Conservation (phyloP, 1,139 yeast genomes). For the Groenewaldozyma sp. region DNA sequence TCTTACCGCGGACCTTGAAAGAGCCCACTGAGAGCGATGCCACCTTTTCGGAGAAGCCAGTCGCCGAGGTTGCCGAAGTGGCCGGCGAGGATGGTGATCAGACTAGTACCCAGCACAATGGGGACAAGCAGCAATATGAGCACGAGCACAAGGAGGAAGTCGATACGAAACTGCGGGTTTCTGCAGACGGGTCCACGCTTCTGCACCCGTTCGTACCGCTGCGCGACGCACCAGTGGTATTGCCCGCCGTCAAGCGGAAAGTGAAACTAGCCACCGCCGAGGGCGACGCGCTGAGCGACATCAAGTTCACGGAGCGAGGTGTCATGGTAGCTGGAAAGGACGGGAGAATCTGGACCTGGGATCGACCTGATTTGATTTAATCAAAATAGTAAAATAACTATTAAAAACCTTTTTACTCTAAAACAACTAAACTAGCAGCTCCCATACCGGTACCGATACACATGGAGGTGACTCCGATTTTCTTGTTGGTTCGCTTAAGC, state of each 20-base stretch:
- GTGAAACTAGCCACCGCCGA: conserved; percentile 20
- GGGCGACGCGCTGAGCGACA: conserved; percentile 23
- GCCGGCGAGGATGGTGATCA: neutral
- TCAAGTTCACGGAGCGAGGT: conserved; percentile 18
- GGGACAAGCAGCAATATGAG: neutral
- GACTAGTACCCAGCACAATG: neutral
- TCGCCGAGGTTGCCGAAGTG: neutral
- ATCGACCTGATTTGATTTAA: conserved; percentile 35
- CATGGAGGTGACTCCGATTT: conserved; percentile 89
- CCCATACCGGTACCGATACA: conserved; percentile 99
- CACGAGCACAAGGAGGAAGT: conserved; percentile 1
- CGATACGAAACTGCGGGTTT: neutral
- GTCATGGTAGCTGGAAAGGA: conserved; percentile 24
- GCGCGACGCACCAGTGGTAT: conserved; percentile 20
- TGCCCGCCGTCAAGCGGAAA: conserved; percentile 22
- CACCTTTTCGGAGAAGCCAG: neutral
- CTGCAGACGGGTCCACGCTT: conserved; percentile 7
- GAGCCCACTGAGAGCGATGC: conserved; percentile 19
- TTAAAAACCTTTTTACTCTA: conserved; percentile 38
- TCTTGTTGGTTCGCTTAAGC: conserved; percentile 53
- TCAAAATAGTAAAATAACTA: neutral
- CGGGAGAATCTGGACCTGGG: conserved; percentile 29
- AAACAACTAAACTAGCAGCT: conserved; percentile 79
- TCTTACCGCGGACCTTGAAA: conserved; percentile 49
- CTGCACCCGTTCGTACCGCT: conserved; percentile 24